Conservation (phyloP, 352 stramenopile species). For the Phytophthora macrochlamydospora region DNA sequence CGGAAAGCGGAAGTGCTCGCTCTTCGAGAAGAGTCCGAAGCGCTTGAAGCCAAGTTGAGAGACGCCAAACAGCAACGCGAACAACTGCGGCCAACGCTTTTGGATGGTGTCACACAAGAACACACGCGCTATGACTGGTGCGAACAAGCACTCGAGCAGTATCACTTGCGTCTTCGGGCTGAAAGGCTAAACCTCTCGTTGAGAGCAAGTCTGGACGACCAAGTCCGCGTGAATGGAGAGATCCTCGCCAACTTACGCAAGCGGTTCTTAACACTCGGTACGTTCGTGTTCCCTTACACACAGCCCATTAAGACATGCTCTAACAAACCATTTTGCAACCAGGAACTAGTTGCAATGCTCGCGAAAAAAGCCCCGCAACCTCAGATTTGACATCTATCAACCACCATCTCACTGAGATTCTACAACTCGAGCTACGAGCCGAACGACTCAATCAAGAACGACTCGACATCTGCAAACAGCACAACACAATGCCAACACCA, state of each 20-base stretch:
- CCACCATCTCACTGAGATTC: background rate
- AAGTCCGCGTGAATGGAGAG: constrained; percentile 9
- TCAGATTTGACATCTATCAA: background rate
- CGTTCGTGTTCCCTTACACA: background rate
- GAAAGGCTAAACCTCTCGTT: constrained; percentile 26
- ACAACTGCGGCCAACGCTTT: background rate
- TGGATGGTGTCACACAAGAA: background rate
- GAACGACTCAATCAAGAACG: background rate
- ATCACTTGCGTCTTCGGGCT: constrained; percentile 13
- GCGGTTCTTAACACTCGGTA: background rate
- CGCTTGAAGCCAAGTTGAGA: constrained; percentile 7
- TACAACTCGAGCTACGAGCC: background rate
- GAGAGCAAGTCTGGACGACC: constrained; percentile 15
- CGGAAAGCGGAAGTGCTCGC: constrained; percentile 15
- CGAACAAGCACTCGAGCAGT: constrained; percentile 21
- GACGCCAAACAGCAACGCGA: constrained; percentile 3
- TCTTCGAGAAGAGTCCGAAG: constrained; percentile 8
- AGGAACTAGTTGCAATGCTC: background rate
- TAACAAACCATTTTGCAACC: background rate
- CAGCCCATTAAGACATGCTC: background rate
- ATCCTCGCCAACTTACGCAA: constrained; percentile 11
- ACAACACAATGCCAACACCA: background rate
- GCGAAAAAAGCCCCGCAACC: background rate
- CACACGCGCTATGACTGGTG: background rate
- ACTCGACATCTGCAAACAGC: background rate